phyloP scores from a whole-genome alignment of 495 filamentous ascomycete species.

The Aspergillus cavernicola region DNA sequence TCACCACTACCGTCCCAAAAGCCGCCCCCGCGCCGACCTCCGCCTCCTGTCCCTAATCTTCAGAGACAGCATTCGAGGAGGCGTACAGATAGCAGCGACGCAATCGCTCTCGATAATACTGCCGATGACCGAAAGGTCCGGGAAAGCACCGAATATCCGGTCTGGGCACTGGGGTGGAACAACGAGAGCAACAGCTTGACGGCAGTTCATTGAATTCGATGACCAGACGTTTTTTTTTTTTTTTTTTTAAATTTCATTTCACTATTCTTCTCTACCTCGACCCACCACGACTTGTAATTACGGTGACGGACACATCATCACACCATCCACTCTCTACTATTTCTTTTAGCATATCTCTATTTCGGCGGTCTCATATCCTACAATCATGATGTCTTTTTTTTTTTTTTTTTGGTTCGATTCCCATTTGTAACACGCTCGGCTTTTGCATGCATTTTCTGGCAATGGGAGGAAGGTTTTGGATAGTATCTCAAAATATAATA shows the following conservation, averaged over 20 bases:
- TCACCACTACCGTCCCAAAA: constrained; percentile 39
- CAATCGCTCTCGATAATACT: constrained; percentile 31
- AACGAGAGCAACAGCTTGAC: constrained; percentile 31
- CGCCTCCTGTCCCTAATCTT: constrained; percentile 35
- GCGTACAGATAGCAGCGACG: constrained; percentile 45
- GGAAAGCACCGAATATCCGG: constrained; percentile 29
- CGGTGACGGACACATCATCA: background rate
- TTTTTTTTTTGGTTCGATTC: background rate
- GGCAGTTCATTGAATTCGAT: constrained; percentile 32
- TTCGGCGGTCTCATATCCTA: background rate
- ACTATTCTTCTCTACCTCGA: background rate
- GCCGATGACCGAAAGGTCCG: constrained; percentile 16
- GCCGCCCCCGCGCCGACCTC: constrained; percentile 37
- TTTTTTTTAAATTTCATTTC: background rate
- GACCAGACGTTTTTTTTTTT: background rate
- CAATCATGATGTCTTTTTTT: background rate
- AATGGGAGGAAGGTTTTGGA: background rate
- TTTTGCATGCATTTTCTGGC: background rate
- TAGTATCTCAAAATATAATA: background rate
- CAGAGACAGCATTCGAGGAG: constrained; percentile 39
- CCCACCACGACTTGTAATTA: background rate
- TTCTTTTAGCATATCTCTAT: background rate
- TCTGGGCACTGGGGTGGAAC: constrained; percentile 43
- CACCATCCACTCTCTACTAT: background rate
- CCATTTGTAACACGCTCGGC: background rate